A percentile compares a stretch with the other conserved stretches of the same genome.
phyloP scores from a whole-genome alignment of 1,284 basidiomycete genomes.

The Xanthoconium separans region DNA sequence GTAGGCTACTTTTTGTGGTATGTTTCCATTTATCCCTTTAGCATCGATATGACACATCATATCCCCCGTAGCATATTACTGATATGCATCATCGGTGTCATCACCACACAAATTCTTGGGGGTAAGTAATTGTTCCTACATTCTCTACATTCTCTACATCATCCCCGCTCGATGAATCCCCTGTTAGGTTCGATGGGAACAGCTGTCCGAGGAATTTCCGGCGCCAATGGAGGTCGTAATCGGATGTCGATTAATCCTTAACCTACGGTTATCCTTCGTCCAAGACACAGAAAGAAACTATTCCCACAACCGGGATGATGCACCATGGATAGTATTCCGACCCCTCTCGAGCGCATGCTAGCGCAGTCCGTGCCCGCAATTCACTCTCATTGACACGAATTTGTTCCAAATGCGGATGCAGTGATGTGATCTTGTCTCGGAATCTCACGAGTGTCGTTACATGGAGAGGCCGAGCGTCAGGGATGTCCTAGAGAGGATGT shows the following conservation, averaged over 20 bases:
- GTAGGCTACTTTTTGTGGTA: conserved; percentile 20
- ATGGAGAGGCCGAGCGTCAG: too few species aligned
- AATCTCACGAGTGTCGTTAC: too few species aligned
- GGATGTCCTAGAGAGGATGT: too few species aligned
- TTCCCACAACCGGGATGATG: neutral
- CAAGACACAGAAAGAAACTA: neutral
- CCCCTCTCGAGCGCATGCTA: neutral
- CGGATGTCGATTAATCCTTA: conserved; percentile 15
- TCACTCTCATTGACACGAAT: neutral
- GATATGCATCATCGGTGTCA: neutral
- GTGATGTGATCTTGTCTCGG: too few species aligned
- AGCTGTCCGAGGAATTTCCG: conserved; percentile 8
- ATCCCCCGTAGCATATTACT: conserved; percentile 12
- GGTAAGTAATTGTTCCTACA: neutral
- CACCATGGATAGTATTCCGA: neutral
- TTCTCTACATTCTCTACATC: neutral
- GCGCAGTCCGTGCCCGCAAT: neutral
- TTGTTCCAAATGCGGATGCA: neutral
- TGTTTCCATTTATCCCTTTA: neutral
- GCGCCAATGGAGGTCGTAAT: conserved; percentile 6
- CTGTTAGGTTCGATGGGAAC: conserved; percentile 3
- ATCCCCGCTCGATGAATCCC: neutral
- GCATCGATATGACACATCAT: too few species aligned
- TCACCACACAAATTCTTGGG: conserved; percentile 8
- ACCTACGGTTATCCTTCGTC: conserved; percentile 6